Percentiles rank a stretch among this genome's conserved stretches.
Conservation (phyloP, 495 filamentous ascomycete genomes). For the Hypoxylon fuscum region DNA sequence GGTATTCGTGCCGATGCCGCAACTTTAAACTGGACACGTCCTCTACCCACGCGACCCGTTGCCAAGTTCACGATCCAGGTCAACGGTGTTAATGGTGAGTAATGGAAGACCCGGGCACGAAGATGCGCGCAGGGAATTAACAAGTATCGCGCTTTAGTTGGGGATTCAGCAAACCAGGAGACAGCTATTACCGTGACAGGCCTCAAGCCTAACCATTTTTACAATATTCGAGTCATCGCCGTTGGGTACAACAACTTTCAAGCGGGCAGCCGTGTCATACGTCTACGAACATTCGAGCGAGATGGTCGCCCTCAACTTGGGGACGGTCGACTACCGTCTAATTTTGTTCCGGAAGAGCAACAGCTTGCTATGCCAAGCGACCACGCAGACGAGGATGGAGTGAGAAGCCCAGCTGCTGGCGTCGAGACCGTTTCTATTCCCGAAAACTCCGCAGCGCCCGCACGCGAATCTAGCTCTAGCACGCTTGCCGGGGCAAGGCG, state of each 20-base stretch:
- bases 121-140: slow-evolving; percentile 19
- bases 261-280: slow-evolving; percentile 83
- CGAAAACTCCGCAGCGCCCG: slow-evolving; percentile 61
- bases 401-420: slow-evolving; percentile 53
- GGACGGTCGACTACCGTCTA: slow-evolving; percentile 61
- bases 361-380: slow-evolving; percentile 51
- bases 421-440: slow-evolving; percentile 65
- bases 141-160: slow-evolving; percentile 64
- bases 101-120: background rate
- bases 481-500: slow-evolving; percentile 67
- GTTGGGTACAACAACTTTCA: slow-evolving; percentile 91
- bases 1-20: slow-evolving; percentile 86
- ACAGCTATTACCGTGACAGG: slow-evolving; percentile 89
- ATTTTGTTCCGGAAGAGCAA: slow-evolving; percentile 59
- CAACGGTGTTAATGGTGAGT: slow-evolving; percentile 88
- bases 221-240: slow-evolving; percentile 90
- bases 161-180: slow-evolving; percentile 84
- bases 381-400: slow-evolving; percentile 48
- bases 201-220: slow-evolving; percentile 84
- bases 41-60: slow-evolving; percentile 78
- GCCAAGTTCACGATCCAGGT: slow-evolving; percentile 90
- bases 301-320: slow-evolving; percentile 65
- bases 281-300: slow-evolving; percentile 71
- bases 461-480: slow-evolving; percentile 67
- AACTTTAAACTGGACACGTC: slow-evolving; percentile 89